Conservation (phyloP, 1,139 yeast genomes). For the Scheffersomyces parashehatae region DNA sequence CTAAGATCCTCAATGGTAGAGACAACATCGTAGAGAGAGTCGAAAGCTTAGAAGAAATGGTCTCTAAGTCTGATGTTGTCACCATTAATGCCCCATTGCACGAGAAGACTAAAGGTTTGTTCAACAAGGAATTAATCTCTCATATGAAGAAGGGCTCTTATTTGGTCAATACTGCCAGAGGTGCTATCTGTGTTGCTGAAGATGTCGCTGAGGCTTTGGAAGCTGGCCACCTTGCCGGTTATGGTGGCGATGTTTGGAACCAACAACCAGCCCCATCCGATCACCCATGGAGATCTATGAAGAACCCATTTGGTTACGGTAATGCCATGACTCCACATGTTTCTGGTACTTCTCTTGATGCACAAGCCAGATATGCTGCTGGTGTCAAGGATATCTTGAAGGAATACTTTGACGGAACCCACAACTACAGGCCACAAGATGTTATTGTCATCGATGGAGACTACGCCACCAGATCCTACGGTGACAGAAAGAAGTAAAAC, state of each 20-base stretch:
- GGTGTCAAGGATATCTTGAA: conserved; percentile 69
- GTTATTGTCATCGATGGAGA: conserved; percentile 71
- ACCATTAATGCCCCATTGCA: conserved; percentile 81
- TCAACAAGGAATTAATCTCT: conserved; percentile 66
- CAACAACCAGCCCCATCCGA: conserved; percentile 77
- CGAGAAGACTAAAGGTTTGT: conserved; percentile 64
- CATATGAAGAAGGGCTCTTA: conserved; percentile 78
- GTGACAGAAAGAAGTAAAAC: conserved; percentile 37
- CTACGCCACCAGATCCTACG: conserved; percentile 75
- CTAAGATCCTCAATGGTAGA: conserved; percentile 38
- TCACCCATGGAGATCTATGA: conserved; percentile 78
- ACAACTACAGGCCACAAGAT: conserved; percentile 73
- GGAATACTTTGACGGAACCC: conserved; percentile 60
- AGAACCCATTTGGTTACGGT: conserved; percentile 67
- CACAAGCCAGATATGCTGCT: conserved; percentile 70
- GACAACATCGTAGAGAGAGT: conserved; percentile 57
- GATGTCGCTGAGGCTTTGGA: conserved; percentile 78
- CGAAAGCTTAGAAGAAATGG: conserved; percentile 65
- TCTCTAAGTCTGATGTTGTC: conserved; percentile 68
- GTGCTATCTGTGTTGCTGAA: conserved; percentile 72
- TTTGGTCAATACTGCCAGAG: conserved; percentile 83
- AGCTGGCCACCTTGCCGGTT: conserved; percentile 71
- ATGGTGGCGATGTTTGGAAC: conserved; percentile 86
- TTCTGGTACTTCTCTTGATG: conserved; percentile 79
- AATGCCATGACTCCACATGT: conserved; percentile 87